Percentiles rank a stretch among this genome's conserved stretches.
Conservation (phyloP, 148 eudicot species). For the Fallopia convolvulus region DNA sequence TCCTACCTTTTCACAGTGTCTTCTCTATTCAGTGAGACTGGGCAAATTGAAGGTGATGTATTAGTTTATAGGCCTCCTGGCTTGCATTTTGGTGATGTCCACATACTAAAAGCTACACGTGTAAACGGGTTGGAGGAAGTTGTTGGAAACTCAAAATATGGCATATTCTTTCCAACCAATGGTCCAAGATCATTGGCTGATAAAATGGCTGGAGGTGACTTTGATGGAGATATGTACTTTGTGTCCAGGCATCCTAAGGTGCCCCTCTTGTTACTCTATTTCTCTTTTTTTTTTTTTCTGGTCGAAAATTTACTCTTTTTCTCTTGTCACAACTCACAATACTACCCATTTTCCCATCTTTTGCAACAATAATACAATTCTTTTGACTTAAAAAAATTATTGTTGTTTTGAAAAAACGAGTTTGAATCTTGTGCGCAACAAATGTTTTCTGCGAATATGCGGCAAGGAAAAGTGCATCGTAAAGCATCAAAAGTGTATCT, state of each 20-base stretch:
- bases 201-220: slow-evolving; percentile 14
- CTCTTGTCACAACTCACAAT: background rate
- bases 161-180: slow-evolving; percentile 10
- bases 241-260: slow-evolving; percentile 11
- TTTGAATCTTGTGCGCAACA: no score
- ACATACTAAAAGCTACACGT: slow-evolving; percentile 8
- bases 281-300: background rate
- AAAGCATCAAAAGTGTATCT: no score
- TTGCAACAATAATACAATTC: background rate
- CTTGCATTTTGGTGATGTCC: slow-evolving; percentile 11
- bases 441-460: no score
- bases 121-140: slow-evolving; percentile 6
- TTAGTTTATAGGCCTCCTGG: slow-evolving; percentile 10
- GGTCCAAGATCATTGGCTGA: slow-evolving; percentile 13
- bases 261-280: background rate
- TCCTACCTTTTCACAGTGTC: background rate
- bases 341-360: background rate
- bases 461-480: no score
- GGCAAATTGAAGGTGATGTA: slow-evolving; percentile 8
- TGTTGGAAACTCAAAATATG: slow-evolving; percentile 14
- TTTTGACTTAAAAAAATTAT: background rate
- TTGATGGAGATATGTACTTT: slow-evolving; percentile 8
- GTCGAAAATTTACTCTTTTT: no score
- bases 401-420: background rate
- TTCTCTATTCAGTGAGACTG: slow-evolving; percentile 10